These are phyloP conservation scores for Turritis glabra DNA, from an alignment of 345 rosid genomes.

Conservation along the genomic window DNA sequence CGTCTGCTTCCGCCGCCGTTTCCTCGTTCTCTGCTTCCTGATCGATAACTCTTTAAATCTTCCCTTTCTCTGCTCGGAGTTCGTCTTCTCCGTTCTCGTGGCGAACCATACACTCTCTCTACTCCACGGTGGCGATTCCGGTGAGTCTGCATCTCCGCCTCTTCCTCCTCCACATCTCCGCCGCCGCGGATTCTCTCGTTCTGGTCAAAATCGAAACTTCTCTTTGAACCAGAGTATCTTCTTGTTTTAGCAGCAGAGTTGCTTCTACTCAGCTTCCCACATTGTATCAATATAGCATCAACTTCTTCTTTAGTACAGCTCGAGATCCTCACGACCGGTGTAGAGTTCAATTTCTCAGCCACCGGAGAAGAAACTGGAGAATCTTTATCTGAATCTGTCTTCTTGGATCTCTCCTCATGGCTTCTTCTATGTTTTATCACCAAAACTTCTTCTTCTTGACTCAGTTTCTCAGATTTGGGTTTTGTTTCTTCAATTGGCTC, in stretches of 20 bases:
- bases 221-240: constrained; percentile 75
- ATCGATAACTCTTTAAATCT: constrained; percentile 38
- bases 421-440: constrained; percentile 74
- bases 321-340: constrained; percentile 3
- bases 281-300: constrained; percentile 89
- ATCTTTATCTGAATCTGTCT: constrained; percentile 29
- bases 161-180: constrained; percentile 31
- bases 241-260: constrained; percentile 57
- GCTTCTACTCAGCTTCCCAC: constrained; percentile 83
- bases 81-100: constrained; percentile 69
- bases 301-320: constrained; percentile 56
- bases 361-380: constrained; percentile 4
- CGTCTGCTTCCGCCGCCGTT: constrained; percentile 46
- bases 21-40: constrained; percentile 62
- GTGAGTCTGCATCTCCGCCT: constrained; percentile 23
- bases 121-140: constrained; percentile 56
- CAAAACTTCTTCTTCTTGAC: constrained; percentile 44
- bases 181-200: constrained; percentile 21
- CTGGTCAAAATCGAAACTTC: constrained; percentile 82
- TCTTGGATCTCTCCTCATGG: constrained; percentile 51
- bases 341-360: constrained; percentile 23
- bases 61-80: constrained; percentile 95
- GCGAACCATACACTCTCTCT: constrained; percentile 29
- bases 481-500: constrained; percentile 1
- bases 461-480: not conserved